Percentiles rank a stretch among this genome's conserved stretches.
These are phyloP conservation scores for Trypanosoma boissoni DNA, from an alignment of 208 protist species.

Conservation along the genomic window DNA sequence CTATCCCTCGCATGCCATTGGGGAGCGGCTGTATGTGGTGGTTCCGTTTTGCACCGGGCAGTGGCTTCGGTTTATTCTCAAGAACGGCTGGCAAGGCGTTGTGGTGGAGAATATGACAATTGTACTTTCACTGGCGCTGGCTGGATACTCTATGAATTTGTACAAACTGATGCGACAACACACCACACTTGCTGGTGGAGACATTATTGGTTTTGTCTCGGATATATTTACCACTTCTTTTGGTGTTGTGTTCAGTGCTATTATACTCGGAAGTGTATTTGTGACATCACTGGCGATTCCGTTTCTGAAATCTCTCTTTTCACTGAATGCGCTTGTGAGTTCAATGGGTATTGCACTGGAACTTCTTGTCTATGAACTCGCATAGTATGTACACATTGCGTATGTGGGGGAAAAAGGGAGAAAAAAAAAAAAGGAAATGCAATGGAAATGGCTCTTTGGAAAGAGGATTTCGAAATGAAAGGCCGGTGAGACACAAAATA, in stretches of 20 bases:
- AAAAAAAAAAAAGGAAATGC: slow-evolving; percentile 1
- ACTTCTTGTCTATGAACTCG: slow-evolving; percentile 79
- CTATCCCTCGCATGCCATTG: slow-evolving; percentile 41
- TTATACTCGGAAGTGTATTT: slow-evolving; percentile 72
- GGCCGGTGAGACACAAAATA: too few species aligned
- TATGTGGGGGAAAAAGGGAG: background rate
- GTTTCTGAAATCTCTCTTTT: slow-evolving; percentile 77
- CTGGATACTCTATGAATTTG: slow-evolving; percentile 79
- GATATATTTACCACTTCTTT: slow-evolving; percentile 80
- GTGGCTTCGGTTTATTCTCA: slow-evolving; percentile 80
- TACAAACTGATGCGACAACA: slow-evolving; percentile 68
- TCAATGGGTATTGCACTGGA: slow-evolving; percentile 79
- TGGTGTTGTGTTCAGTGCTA: slow-evolving; percentile 58
- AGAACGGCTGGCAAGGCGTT: slow-evolving; percentile 77
- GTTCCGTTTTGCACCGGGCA: slow-evolving; percentile 83
- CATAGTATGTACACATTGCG: slow-evolving; percentile 10
- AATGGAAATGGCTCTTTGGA: background rate
- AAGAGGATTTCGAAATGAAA: too few species aligned
- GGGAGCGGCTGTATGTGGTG: slow-evolving; percentile 76
- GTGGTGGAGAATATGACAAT: slow-evolving; percentile 75
- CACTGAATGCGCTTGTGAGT: slow-evolving; percentile 79
- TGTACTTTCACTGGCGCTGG: slow-evolving; percentile 65
- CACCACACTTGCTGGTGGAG: slow-evolving; percentile 24
- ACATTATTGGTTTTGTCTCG: slow-evolving; percentile 72
- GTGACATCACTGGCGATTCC: slow-evolving; percentile 72